These are phyloP conservation scores for Lithospermum erythrorhizon DNA, from an alignment of 257 asterid species.

Conservation along the genomic window DNA sequence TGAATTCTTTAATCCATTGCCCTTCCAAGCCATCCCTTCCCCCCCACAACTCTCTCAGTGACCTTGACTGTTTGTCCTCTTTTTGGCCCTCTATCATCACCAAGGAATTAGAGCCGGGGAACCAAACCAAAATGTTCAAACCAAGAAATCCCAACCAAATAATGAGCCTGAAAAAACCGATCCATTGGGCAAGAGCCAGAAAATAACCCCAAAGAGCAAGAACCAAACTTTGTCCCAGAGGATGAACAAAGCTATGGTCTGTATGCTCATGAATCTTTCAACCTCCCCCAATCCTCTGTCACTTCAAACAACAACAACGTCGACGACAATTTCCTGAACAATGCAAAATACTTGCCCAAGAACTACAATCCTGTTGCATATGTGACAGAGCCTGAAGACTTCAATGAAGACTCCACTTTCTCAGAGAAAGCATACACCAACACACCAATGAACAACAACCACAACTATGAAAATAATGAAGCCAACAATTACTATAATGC, in stretches of 20 bases:
- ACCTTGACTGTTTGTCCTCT: too few species aligned
- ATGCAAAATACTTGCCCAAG: conserved; percentile 51
- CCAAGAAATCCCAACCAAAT: conserved; percentile 50
- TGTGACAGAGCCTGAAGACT: conserved; percentile 44
- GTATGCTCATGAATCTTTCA: conserved; percentile 63
- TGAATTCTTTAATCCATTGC: too few species aligned
- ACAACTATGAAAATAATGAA: conserved; percentile 8
- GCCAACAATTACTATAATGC: conserved; percentile 15
- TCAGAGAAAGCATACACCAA: conserved; percentile 14
- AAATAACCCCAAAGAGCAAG: conserved; percentile 16
- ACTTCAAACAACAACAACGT: conserved; percentile 7
- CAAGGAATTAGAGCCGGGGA: too few species aligned
- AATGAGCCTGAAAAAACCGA: conserved; percentile 3
- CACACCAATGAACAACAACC: conserved; percentile 5
- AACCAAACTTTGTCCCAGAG: conserved; percentile 50
- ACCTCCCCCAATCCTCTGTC: conserved; percentile 49
- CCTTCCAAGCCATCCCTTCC: too few species aligned
- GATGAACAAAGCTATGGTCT: conserved; percentile 61
- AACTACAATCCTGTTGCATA: conserved; percentile 74
- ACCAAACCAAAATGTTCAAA: too few species aligned
- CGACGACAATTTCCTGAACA: conserved; percentile 8
- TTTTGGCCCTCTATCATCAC: too few species aligned
- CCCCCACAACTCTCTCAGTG: too few species aligned
- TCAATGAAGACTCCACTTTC: not conserved
- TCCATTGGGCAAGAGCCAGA: not conserved